Percentiles rank a stretch among this genome's conserved stretches.
These are phyloP conservation scores for Fremontodendron californicum DNA, from an alignment of 345 rosid genomes.

Conservation along the genomic window DNA sequence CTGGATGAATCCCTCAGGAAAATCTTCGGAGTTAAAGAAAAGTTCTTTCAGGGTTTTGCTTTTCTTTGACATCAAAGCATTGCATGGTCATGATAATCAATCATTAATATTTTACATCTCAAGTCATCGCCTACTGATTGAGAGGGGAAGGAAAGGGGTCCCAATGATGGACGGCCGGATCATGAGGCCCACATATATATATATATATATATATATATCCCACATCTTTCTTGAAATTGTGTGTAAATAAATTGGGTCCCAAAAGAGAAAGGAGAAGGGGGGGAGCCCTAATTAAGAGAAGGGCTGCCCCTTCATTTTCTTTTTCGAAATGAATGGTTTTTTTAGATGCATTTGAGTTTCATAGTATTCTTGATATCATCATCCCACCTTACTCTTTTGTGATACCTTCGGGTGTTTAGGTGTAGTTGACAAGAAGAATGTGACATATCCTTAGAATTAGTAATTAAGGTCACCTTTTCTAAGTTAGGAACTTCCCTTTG, in stretches of 20 bases:
- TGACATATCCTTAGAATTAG: slow-evolving; percentile 24
- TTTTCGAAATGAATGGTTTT: slow-evolving; percentile 11
- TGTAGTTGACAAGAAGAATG: slow-evolving; percentile 27
- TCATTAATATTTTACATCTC: slow-evolving; percentile 16
- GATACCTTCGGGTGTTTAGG: slow-evolving; percentile 14
- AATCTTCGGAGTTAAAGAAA: no score
- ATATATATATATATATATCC: neutral
- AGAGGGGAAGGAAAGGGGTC: neutral
- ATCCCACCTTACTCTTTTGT: neutral
- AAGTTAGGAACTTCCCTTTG: no score
- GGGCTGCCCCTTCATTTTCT: neutral
- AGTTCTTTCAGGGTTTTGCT: no score
- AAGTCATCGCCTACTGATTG: slow-evolving; percentile 15
- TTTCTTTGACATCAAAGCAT: slow-evolving; percentile 1
- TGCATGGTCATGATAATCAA: slow-evolving; percentile 36
- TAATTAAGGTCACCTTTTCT: neutral
- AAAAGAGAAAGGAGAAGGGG: neutral
- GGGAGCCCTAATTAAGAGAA: neutral
- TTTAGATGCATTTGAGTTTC: neutral
- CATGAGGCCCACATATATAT: slow-evolving; percentile 19
- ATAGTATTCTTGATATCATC: slow-evolving; percentile 5
- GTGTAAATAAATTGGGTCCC: slow-evolving; percentile 27
- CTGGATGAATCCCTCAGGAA: neutral
- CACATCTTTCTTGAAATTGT: slow-evolving; percentile 33
- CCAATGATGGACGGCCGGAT: slow-evolving; percentile 23